Evolutionary conservation across 306 rosid species (phyloP), one percentile per base, ranked within the genome.

Genomic region (Trifolium fragiferum): DNA sequence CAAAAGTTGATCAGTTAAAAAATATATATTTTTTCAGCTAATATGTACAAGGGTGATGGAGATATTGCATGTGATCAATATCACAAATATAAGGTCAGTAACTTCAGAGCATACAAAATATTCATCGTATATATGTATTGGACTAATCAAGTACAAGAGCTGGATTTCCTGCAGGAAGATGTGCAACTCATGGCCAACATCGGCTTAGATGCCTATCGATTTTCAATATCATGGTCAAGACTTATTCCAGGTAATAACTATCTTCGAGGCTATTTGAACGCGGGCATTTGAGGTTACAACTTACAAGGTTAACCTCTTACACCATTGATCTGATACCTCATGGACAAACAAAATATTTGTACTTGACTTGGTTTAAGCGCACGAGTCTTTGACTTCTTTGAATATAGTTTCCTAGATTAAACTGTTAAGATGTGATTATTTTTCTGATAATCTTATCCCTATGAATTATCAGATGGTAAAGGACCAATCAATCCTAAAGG

Each of bases 381-480:
- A 2, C 4, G 23, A 51, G 3, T 51, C 25, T 51, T 19, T 51
- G 23, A 51, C 0, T 5, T 19, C 21, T 55, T 55, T 23, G 23
- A 30, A 63, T 35, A 40, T 74, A 49, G 41, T 32, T 46, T 11
- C 20, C 9, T 57, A 38, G 19, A 75, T 43, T 62, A 81, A 76
- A 55, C 65, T 71, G 4, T 25, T 12, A 23, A 23, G 1, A 53
- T 53, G 19, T 16, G 15, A 8, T 46, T 21, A 0, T 20, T 27
- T 40, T 33, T 75, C 49, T 78, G 30, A 82, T 8, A 44, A 13
- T 73, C 15, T 76, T 73, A 32, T n/a, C n/a, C n/a, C n/a, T n/a
- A n/a, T n/a, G n/a, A n/a, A n/a, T n/a, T n/a, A n/a, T 25, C 71
- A 90, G 98, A 84, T 78, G 93, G 96, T 54, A 87, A 75, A 82